Evolutionary conservation across 108 stramenopile species (phyloP).

Genomic region (Parietichytrium sp.): DNA sequence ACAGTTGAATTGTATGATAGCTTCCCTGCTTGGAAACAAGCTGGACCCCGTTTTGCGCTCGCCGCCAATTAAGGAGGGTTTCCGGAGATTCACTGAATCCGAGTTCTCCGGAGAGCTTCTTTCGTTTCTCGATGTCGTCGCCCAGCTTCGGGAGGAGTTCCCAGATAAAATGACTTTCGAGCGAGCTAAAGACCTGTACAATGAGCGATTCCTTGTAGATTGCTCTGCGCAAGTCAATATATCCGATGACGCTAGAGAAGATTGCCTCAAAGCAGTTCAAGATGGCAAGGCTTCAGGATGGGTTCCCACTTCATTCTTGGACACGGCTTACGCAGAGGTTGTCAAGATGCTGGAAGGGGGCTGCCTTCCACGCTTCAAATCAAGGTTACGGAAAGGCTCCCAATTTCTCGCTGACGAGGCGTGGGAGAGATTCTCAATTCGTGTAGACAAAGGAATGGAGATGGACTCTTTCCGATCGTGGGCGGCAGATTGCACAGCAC

Average conservation of each 20-base stretch:
- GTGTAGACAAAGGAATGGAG: too few species aligned
- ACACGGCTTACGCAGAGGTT: background rate
- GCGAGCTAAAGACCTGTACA: background rate
- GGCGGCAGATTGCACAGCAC: too few species aligned
- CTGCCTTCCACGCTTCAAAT: background rate
- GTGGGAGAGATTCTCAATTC: too few species aligned
- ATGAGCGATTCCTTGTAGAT: background rate
- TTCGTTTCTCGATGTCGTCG: background rate
- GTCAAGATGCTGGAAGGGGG: conserved; percentile 24
- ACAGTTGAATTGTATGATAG: conserved; percentile 1
- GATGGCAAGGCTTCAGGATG: background rate
- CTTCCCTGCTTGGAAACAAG: background rate
- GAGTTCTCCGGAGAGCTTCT: conserved; percentile 7
- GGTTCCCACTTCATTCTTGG: too few species aligned
- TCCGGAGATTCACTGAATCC: background rate
- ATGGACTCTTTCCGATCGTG: too few species aligned
- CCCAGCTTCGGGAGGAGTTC: background rate
- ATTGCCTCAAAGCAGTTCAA: background rate
- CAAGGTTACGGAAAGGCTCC: background rate
- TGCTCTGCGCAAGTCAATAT: conserved; percentile 13
- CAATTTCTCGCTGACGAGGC: too few species aligned
- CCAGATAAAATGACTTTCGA: background rate
- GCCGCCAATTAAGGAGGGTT: background rate
- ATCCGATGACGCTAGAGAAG: background rate
- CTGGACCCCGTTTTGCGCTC: background rate